Conservation (phyloP, 1,284 basidiomycete genomes). For the Cystobasidium sp. region DNA sequence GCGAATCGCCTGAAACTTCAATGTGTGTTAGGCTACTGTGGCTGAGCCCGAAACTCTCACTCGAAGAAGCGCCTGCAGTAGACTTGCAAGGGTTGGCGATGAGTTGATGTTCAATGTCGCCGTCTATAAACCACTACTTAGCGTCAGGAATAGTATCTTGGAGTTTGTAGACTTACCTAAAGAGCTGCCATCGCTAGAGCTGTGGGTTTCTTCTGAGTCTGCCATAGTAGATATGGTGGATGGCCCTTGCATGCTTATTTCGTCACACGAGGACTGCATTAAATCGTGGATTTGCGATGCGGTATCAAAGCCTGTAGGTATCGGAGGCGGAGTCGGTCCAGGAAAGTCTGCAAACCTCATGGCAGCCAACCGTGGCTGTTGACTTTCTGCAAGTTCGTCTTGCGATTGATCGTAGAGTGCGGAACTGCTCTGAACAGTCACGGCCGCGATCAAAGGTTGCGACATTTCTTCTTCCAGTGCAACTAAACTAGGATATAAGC, state of each 20-base stretch:
- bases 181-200: neutral
- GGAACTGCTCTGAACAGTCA: constrained; percentile 4
- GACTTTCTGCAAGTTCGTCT: constrained; percentile 16
- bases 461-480: constrained; percentile 6
- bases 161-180: too few species aligned
- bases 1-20: too few species aligned
- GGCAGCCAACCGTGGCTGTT: neutral
- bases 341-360: neutral
- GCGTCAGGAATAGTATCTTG: too few species aligned
- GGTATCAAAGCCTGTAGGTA: constrained; percentile 8
- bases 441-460: constrained; percentile 8
- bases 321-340: constrained; percentile 5
- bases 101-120: too few species aligned
- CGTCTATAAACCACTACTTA: too few species aligned
- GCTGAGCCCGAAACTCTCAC: too few species aligned
- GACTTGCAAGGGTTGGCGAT: too few species aligned
- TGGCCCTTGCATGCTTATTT: neutral
- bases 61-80: too few species aligned
- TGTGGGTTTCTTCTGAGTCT: neutral
- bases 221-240: too few species aligned
- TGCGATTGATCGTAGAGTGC: neutral
- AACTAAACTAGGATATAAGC: neutral
- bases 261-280: constrained; percentile 19
- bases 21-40: too few species aligned
- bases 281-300: constrained; percentile 7